Conservation (phyloP, 2,329 filamentous ascomycete species). For the Trichocomaceae sp. region DNA sequence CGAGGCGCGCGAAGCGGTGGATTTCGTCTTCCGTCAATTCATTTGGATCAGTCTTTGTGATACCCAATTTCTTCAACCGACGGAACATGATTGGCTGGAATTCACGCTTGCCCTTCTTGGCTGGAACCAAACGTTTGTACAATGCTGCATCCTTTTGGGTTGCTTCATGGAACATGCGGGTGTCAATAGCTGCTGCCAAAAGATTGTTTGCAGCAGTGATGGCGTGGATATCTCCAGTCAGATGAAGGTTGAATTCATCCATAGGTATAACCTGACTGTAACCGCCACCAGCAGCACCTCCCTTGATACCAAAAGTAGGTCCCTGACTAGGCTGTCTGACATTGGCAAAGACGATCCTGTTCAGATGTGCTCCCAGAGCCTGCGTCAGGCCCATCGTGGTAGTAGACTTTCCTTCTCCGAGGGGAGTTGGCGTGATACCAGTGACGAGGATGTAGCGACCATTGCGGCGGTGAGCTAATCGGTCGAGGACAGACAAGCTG, state of each 20-base stretch:
- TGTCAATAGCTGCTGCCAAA: slow-evolving; percentile 91
- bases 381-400: slow-evolving; percentile 95
- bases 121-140: slow-evolving; percentile 79
- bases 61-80: slow-evolving; percentile 89
- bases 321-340: slow-evolving; percentile 95
- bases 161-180: slow-evolving; percentile 95
- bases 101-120: slow-evolving; percentile 79
- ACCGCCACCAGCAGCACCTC: slow-evolving; percentile 89
- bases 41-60: slow-evolving; percentile 88
- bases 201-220: slow-evolving; percentile 97
- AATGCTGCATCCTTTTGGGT: slow-evolving; percentile 87
- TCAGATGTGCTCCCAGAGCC: slow-evolving; percentile 81
- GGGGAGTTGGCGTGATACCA: slow-evolving; percentile 91
- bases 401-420: slow-evolving; percentile 96
- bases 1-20: slow-evolving; percentile 77
- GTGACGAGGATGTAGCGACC: slow-evolving; percentile 89
- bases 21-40: slow-evolving; percentile 89
- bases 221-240: slow-evolving; percentile 96
- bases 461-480: slow-evolving; percentile 78
- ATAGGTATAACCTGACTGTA: slow-evolving; percentile 99
- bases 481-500: slow-evolving; percentile 70
- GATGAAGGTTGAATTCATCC: slow-evolving; percentile 98
- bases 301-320: slow-evolving; percentile 98
- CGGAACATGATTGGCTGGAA: slow-evolving; percentile 91
- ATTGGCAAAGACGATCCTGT: slow-evolving; percentile 87